Evolutionary conservation across 1,284 basidiomycete genomes (phyloP).

Genomic region (Filobasidium uniguttulatum): DNA sequence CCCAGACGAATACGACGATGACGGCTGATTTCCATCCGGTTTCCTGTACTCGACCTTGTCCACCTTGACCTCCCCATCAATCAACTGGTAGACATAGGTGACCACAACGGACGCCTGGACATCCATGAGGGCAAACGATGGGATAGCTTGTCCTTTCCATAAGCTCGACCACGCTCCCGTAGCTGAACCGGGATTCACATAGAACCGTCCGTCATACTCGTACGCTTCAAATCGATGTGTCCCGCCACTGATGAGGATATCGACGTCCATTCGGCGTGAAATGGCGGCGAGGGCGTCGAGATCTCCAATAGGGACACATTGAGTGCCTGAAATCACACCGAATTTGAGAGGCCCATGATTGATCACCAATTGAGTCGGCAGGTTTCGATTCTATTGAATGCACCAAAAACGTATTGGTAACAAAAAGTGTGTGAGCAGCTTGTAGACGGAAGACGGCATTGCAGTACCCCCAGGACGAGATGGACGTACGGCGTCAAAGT

Average conservation of each 20-base stretch:
- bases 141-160: constrained; percentile 57
- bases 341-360: constrained; percentile 68
- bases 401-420: background rate
- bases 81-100: constrained; percentile 87
- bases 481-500: constrained; percentile 75
- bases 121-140: constrained; percentile 85
- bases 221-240: constrained; percentile 92
- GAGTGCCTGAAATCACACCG: constrained; percentile 88
- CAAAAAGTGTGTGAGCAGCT: too few relatives aligned
- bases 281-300: constrained; percentile 73
- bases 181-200: constrained; percentile 89
- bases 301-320: constrained; percentile 83
- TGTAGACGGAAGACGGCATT: background rate
- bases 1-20: too few relatives aligned
- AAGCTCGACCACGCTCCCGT: constrained; percentile 84
- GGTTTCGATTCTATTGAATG: constrained; percentile 25
- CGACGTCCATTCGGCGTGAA: constrained; percentile 92
- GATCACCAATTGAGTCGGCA: constrained; percentile 71
- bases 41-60: constrained; percentile 40
- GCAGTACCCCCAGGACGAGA: constrained; percentile 1
- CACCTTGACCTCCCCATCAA: constrained; percentile 63
- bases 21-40: too few relatives aligned
- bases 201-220: constrained; percentile 81
- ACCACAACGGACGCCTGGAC: constrained; percentile 88
- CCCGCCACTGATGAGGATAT: constrained; percentile 83